Evolutionary conservation across 495 filamentous ascomycete genomes (phyloP).

Genomic region (Trichoderma erinaceum): DNA sequence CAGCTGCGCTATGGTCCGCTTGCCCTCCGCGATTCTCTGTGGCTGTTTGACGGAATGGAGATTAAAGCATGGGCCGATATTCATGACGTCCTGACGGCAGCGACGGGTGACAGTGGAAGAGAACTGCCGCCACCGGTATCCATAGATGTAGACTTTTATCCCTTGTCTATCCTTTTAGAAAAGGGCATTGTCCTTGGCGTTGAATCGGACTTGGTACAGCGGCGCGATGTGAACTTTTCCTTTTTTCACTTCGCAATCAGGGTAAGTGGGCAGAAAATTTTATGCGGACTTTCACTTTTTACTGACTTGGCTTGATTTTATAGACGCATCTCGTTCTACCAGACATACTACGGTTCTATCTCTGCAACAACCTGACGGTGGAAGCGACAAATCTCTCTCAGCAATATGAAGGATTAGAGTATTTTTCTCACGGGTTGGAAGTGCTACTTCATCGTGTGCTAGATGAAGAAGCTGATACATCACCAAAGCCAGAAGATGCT

Average conservation of each 20-base stretch:
- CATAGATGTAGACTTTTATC: conserved; percentile 81
- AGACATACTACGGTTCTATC: conserved; percentile 70
- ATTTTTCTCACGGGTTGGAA: conserved; percentile 89
- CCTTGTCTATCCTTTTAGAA: conserved; percentile 72
- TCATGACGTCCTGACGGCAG: conserved; percentile 71
- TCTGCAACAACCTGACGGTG: conserved; percentile 62
- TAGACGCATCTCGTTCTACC: conserved; percentile 88
- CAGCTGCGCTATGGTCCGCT: background rate
- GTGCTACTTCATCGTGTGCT: conserved; percentile 88
- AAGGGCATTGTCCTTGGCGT: conserved; percentile 88
- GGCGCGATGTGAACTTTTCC: conserved; percentile 82
- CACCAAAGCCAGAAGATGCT: conserved; percentile 61
- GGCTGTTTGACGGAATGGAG: conserved; percentile 84
- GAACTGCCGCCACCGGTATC: conserved; percentile 60
- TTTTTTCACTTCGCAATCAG: conserved; percentile 78
- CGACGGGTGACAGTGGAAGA: conserved; percentile 48
- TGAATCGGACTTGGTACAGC: conserved; percentile 85
- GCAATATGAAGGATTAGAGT: conserved; percentile 75
- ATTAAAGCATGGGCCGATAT: conserved; percentile 85
- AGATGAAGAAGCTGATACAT: conserved; percentile 85
- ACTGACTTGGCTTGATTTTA: conserved; percentile 20
- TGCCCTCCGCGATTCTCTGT: conserved; percentile 78
- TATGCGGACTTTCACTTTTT: background rate
- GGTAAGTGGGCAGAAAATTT: conserved; percentile 40
- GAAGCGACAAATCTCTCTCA: conserved; percentile 73